A percentile compares a stretch with the other conserved stretches of the same genome.
Evolutionary conservation across 2,329 filamentous ascomycete genomes (phyloP).

Genomic region (Nannizziopsis arthrosporioides): DNA sequence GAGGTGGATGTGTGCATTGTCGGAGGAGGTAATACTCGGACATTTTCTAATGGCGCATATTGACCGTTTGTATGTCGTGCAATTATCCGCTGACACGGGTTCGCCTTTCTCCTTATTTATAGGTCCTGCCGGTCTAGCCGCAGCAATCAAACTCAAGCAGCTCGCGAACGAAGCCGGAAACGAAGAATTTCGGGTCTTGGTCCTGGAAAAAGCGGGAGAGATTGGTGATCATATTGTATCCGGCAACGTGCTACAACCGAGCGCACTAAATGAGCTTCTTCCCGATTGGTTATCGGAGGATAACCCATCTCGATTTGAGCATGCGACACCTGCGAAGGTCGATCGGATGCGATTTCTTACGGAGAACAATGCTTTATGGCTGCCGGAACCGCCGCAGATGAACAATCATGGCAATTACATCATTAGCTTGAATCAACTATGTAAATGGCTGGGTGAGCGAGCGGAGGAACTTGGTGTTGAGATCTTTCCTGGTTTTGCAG

Average conservation of each 20-base stretch:
- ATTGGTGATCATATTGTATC: constrained; percentile 91
- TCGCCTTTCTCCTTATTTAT: not conserved
- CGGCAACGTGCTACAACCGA: constrained; percentile 86
- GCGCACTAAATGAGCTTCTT: constrained; percentile 75
- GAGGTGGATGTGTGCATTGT: constrained; percentile 95
- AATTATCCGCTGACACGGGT: not conserved
- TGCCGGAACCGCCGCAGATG: constrained; percentile 93
- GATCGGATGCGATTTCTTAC: constrained; percentile 95
- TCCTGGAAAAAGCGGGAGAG: constrained; percentile 92
- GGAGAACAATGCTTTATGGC: constrained; percentile 60
- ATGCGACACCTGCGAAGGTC: constrained; percentile 67
- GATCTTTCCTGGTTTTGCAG: constrained; percentile 90
- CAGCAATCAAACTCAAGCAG: constrained; percentile 90
- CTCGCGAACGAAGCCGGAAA: constrained; percentile 88
- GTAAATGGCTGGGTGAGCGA: constrained; percentile 88
- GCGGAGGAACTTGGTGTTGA: constrained; percentile 96
- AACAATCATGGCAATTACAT: constrained; percentile 97
- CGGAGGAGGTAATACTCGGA: constrained; percentile 52
- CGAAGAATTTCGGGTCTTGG: constrained; percentile 83
- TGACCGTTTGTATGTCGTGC: constrained; percentile 12
- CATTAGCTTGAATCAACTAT: constrained; percentile 85
- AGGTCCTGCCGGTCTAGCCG: constrained; percentile 83
- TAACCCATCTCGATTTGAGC: constrained; percentile 77
- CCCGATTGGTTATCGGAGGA: constrained; percentile 86
- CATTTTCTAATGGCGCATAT: constrained; percentile 15